Evolutionary conservation across 805 yeast species (phyloP), one percentile per base, ranked within the genome.

Genomic region (Candida ascalaphidarum): DNA sequence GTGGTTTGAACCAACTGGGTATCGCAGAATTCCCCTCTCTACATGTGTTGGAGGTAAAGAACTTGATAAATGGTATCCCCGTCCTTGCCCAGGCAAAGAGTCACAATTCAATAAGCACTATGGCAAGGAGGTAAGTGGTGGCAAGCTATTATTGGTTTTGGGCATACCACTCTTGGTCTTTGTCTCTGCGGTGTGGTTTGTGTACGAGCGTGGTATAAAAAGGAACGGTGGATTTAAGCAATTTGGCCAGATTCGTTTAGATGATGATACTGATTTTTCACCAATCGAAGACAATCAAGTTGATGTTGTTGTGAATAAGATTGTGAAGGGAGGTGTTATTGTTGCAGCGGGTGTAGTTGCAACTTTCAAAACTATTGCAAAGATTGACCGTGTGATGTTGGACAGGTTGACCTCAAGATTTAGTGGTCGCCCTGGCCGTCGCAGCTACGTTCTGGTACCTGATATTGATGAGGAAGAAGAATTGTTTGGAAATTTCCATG

Each of bases 1-100:
- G 48, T 88, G 74, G 50, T 83, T 77, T 65, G 79, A 79, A 40
- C 85, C 95, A 11, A 86, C 97, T 1, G 98, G 97, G 1, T 92
- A 92, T 53, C 74, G 98, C 50, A 76, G 74, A 43, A 70, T 88
- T 16, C 92, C 95, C 1, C 50, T 82, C 31, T 78, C 92, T 9
- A 83, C 95, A 0, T 92, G 98, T 60, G 67, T 60, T 24, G 94
- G 85, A 14, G 97, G 97, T 3, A 54, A 73, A 31, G 64, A 68
- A 32, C 68, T 83, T 29, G 96, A 83, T 46, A 64, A 69, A 21
- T 71, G 76, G 51, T 66, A 59, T 12, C 65, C 81, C 3, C 66
- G 59, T 30, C 72, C 96, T 6, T 92, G 98, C 52, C 96, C 97
- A 4, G 97, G 97, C 2, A 82, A 77, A 43, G 76, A 77, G 35